These are phyloP conservation scores for Umbelopsis vinacea DNA, from an alignment of 192 early-diverging fungal genomes.

Conservation along the genomic window DNA sequence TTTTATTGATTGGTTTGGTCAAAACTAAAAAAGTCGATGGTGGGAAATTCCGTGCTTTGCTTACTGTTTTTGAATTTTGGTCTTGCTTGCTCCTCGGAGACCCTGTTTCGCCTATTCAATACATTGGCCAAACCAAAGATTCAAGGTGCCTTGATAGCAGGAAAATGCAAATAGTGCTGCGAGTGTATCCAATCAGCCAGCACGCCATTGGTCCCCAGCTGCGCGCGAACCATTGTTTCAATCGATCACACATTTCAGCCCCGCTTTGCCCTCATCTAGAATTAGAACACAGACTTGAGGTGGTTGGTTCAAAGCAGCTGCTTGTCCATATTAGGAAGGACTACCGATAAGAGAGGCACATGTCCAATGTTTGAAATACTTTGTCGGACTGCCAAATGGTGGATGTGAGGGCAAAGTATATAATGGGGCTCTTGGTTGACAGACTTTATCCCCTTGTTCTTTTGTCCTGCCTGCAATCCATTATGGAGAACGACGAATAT, in stretches of 20 bases:
- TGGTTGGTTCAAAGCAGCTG: slow-evolving; percentile 8
- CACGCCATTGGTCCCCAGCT: neutral
- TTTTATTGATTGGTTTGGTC: no score
- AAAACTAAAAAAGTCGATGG: no score
- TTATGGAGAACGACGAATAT: slow-evolving; percentile 19
- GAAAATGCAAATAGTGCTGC: no score
- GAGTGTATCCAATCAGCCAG: no score
- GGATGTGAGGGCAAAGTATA: neutral
- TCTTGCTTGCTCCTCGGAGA: no score
- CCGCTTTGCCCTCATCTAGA: slow-evolving; percentile 11
- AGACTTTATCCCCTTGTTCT: neutral
- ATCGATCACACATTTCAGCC: slow-evolving; percentile 11
- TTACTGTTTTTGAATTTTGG: no score
- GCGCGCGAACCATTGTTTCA: slow-evolving; percentile 17
- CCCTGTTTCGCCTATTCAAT: no score
- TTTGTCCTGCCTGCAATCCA: neutral
- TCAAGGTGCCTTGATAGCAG: no score
- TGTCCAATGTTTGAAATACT: slow-evolving; percentile 18
- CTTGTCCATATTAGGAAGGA: neutral
- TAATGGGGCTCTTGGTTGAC: neutral
- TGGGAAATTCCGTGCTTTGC: no score
- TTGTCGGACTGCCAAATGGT: slow-evolving; percentile 13
- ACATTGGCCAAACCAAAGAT: no score
- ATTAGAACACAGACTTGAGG: neutral
- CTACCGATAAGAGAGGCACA: slow-evolving; percentile 22